Evolutionary conservation across 768 basidiomycete species (phyloP).

Genomic region (Filobasidium wieringae): DNA sequence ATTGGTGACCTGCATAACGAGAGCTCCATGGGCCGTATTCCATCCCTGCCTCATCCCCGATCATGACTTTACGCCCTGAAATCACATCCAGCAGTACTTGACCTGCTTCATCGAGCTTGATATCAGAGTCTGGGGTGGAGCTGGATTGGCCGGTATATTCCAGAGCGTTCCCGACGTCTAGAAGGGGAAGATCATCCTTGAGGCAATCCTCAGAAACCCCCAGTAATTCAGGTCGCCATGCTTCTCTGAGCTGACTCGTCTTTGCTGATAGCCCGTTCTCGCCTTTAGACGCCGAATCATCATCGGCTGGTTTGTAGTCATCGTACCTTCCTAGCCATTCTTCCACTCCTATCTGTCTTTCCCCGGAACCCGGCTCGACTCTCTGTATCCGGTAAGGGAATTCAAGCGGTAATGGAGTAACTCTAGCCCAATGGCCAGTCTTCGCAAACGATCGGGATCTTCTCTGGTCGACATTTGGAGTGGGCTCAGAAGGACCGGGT

Average conservation of each 20-base stretch:
- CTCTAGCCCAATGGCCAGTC: constrained; percentile 38
- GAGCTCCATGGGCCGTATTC: constrained; percentile 71
- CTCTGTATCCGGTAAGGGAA: constrained; percentile 68
- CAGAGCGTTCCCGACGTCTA: constrained; percentile 79
- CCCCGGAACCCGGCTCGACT: constrained; percentile 49
- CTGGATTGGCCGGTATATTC: constrained; percentile 46
- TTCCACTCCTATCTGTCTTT: constrained; percentile 53
- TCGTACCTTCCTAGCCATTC: constrained; percentile 63
- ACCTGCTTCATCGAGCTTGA: constrained; percentile 40
- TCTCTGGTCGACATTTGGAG: constrained; percentile 19
- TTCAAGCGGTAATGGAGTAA: constrained; percentile 64
- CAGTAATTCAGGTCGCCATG: constrained; percentile 45
- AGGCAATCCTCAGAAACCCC: constrained; percentile 59
- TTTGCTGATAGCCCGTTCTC: constrained; percentile 12
- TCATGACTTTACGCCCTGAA: constrained; percentile 61
- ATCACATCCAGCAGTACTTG: constrained; percentile 70
- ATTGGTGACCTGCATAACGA: constrained; percentile 62
- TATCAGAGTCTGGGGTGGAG: constrained; percentile 4
- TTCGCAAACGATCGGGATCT: constrained; percentile 30
- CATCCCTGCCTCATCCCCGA: constrained; percentile 40
- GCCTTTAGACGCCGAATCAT: constrained; percentile 35
- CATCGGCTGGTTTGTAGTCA: constrained; percentile 46
- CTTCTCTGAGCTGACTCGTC: constrained; percentile 19
- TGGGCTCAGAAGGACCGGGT: not conserved
- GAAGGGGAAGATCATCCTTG: constrained; percentile 64